Base-by-base conservation (phyloP, 2,329 filamentous ascomycete genomes). In the Chalara sp. region DNA sequence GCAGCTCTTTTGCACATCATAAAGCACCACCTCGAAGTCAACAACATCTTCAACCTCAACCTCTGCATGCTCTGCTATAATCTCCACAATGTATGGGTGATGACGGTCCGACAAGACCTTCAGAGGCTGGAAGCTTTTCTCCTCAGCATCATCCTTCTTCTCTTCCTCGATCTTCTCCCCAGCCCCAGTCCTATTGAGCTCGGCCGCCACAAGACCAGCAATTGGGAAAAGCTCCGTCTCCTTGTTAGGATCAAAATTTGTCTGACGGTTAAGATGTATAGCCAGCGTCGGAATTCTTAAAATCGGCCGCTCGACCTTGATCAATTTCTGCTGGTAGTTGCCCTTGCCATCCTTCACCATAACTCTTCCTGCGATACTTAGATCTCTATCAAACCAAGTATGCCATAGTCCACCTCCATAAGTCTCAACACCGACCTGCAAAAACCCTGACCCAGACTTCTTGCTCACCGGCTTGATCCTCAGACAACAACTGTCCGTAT, bases 371-470 rank as follows among this genome's bases (percentile, higher is more conserved):
- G 93, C 93, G 49, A 97, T 83, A 61, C 88, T 87, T 55, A 99
- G 74, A 67, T 99, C 93, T 47, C 93, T 84, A 68, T 99, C 93
- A 65, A 99, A 99, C 93, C 87, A 99, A 44, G 89, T 95, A 70
- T 96, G 91, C 92, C 92, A 97, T 63, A 97, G 84, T 50, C 93
- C 93, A 55, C 93, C 93, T 48, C 93, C 93, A 65, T 99, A 99
- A 1, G 89, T 92, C 75, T 99, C 93, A 47, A 96, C 92, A 48
- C 91, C 93, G 51, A 99, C 84, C 71, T 99, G 93, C 56, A 96
- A 72, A 69, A 93, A 99, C 10, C 92, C 92, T 57, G 87, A 86
- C 50, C 80, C 83, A 63, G 81, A 79, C 72, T 92, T 93, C 72
- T 92, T 96, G 65, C 89, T 95, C 41, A 96, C 85, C 10, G 93